Base-by-base conservation (phyloP, 116 monocot genomes). In the Papilionanthe hybrid region DNA sequence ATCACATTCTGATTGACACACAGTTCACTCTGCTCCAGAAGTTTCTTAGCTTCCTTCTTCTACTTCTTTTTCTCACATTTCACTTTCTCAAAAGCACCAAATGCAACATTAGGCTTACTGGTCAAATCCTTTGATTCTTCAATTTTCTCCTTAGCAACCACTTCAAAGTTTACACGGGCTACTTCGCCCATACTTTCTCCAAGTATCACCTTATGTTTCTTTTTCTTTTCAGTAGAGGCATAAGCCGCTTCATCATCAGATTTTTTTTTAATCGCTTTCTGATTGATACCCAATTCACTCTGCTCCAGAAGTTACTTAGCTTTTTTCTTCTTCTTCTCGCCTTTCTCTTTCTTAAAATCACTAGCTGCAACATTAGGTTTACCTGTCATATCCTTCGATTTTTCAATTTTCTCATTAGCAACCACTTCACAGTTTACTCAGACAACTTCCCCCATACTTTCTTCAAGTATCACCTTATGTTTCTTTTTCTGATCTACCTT, bases 11-110 rank as follows among this genome's bases (percentile, higher is more conserved):
- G 50, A 50, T 27, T 47, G 37, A 12, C 49, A 8, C 49, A 25
- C 49, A 15, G 12, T 28, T 50, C 50, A 48, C 44, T 7, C 27
- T 12, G 75, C 28, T 49, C 75, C 8, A 49, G 42, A 75, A 37
- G 22, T 43, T 75, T 25, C n/a, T 75, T 77, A 77, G 80, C 57
- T 1, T 47, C 72, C 42, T 45, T 45, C 66, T 86, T 91, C 55
- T 88, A 85, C 79, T 81, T 87, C 53, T 87, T 86, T 74, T 84
- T 91, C 65, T 67, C 86, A 68, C 76, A 44, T 81, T 88, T 81
- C 42, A 29, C 37, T 49, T 76, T 49, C 73, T 18, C 60, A 82
- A 74, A 75, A 68, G 53, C 19, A 13, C 72, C 83, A 23, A 43
- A 68, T 78, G 19, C 43, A 20, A 42, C 5, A 72, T 2, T 72